Base-by-base conservation (phyloP, 495 filamentous ascomycete genomes). In the Xylaria flabelliformis region DNA sequence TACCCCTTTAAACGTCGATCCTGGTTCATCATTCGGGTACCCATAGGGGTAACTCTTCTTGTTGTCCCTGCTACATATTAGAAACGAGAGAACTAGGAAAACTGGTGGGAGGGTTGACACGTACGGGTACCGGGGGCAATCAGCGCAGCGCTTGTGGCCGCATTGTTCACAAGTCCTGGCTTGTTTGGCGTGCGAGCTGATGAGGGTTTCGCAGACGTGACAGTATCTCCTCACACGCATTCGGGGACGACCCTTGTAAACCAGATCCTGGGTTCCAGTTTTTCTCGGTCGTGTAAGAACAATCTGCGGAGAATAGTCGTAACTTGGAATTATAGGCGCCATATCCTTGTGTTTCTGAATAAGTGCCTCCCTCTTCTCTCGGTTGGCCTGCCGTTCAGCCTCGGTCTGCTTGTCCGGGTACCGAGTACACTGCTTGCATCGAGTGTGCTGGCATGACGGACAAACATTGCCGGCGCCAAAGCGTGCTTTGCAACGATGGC, bases 121-220 rank as follows among this genome's bases (percentile, higher is more conserved):
- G 80, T 89, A 94, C 91, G 94, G 93, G 70, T 93, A 90, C 51
- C 94, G 79, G 15, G 93, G 94, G 81, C 94, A 97, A 69, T 87
- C 88, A 74, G 89, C 92, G 88, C 95, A 97, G 48, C 93, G 91
- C 34, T 86, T 76, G 82, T 98, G 95, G 53, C 84, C 84, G 79
- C 94, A 97, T 69, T 85, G 87, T 17, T 82, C 80, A 78, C 94
- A 97, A 64, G 90, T 85, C 76, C 89, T 91, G 42, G 83, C 81
- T 44, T 85, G 80, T 69, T 87, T 90, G 24, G 81, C 74, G 44
- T 84, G 81, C 10, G 82, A 78, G 15, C 74, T 81, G 79, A 96
- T 97, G 15, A 88, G 75, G 15, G 85, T 88, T 56, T 88, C 76
- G 77, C 95, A 97, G 64, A 88, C 81, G 77, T 97, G 94, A 78